Percentiles rank a stretch among this genome's conserved stretches.
phyloP scores from a whole-genome alignment of 805 yeast genomes.

The Saccharomycopsis selenospora region DNA sequence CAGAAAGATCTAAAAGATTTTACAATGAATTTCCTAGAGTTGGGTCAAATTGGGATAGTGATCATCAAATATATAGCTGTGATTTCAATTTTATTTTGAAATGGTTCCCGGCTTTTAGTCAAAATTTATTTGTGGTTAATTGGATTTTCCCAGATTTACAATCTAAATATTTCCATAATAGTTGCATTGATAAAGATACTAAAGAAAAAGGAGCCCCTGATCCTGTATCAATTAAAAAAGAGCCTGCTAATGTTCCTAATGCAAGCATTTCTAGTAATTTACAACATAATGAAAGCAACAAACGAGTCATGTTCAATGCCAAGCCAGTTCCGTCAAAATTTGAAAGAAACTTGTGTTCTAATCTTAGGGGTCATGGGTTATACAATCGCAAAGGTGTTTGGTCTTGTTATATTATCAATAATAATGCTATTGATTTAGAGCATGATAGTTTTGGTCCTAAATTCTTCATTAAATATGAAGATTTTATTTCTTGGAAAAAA shows the following conservation, averaged over 20 bases:
- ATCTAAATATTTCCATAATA: not conserved
- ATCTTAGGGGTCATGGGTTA: conserved; percentile 10
- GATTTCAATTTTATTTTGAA: conserved; percentile 11
- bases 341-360: conserved; percentile 11
- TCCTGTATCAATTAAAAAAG: not conserved
- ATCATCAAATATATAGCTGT: conserved; percentile 15
- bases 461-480: conserved; percentile 30
- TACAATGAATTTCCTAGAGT: conserved; percentile 17
- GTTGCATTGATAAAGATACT: not conserved
- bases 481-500: conserved; percentile 65
- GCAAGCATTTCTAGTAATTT: conserved; percentile 8
- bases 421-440: conserved; percentile 10
- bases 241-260: conserved; percentile 5
- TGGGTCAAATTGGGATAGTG: conserved; percentile 16
- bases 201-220: not conserved
- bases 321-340: conserved; percentile 16
- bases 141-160: conserved; percentile 13
- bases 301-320: conserved; percentile 10
- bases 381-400: conserved; percentile 13
- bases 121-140: conserved; percentile 7
- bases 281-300: conserved; percentile 9
- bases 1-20: conserved; percentile 10
- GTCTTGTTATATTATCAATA: conserved; percentile 10
- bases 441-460: conserved; percentile 14
- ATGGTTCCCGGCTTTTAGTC: conserved; percentile 17